Conservation (phyloP, 1,284 basidiomycete species). For the Apiotrichum gamsii region DNA sequence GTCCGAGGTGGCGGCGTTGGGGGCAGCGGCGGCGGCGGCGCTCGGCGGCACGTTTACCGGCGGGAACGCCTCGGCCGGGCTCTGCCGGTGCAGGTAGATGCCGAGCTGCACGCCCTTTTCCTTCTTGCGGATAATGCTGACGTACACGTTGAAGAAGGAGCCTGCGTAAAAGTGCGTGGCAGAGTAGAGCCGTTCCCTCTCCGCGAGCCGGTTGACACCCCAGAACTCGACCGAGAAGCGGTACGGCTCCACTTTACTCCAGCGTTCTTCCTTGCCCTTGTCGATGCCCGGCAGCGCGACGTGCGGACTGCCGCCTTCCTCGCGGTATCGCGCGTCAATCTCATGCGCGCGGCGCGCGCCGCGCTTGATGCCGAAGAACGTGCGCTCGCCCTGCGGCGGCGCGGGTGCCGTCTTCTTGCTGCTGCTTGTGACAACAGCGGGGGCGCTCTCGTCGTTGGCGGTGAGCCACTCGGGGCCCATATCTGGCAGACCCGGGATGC, state of each 20-base stretch:
- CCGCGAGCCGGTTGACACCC: slow-evolving; percentile 72
- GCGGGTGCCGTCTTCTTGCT: slow-evolving; percentile 4
- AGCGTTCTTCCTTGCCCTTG: slow-evolving; percentile 25
- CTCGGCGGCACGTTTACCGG: no score
- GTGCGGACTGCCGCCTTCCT: slow-evolving; percentile 11
- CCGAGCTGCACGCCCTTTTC: slow-evolving; percentile 67
- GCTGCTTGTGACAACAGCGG: no score
- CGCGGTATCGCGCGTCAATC: slow-evolving; percentile 27
- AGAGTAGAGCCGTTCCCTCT: slow-evolving; percentile 63
- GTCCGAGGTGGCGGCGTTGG: no score
- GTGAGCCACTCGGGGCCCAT: slow-evolving; percentile 37
- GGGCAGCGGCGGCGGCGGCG: no score
- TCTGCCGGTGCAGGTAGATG: slow-evolving; percentile 80
- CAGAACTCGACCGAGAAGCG: slow-evolving; percentile 83
- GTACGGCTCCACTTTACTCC: slow-evolving; percentile 56
- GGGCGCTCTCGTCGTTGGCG: no score
- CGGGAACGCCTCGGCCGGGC: no score
- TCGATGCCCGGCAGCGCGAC: slow-evolving; percentile 13
- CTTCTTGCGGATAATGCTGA: slow-evolving; percentile 72
- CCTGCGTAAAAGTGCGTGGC: slow-evolving; percentile 51
- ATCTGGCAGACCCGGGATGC: slow-evolving; percentile 34
- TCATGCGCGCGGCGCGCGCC: slow-evolving; percentile 30
- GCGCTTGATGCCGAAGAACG: slow-evolving; percentile 46
- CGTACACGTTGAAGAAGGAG: slow-evolving; percentile 53
- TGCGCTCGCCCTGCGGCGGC: slow-evolving; percentile 40